phyloP scores from a whole-genome alignment of 1,284 basidiomycete genomes.

The Vanrija sp. region DNA sequence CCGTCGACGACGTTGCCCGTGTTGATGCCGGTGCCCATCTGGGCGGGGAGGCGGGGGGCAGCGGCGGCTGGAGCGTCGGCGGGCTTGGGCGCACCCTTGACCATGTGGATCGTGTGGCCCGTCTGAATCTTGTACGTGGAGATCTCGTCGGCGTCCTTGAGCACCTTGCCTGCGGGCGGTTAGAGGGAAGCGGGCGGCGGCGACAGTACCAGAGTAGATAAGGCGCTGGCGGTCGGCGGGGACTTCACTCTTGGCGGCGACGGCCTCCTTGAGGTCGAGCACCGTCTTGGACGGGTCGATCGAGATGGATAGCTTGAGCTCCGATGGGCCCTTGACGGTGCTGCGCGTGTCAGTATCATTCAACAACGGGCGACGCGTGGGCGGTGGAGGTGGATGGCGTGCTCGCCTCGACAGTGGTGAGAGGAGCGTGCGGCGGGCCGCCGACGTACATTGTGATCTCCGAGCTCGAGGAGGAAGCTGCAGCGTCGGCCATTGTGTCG shows the following conservation, averaged over 20 bases:
- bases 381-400: neutral
- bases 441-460: conserved; percentile 29
- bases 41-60: conserved; percentile 58
- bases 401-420: neutral
- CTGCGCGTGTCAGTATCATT: conserved; percentile 19
- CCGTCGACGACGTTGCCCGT: conserved; percentile 57
- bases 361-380: neutral
- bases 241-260: conserved; percentile 78
- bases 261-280: conserved; percentile 76
- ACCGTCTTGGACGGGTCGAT: conserved; percentile 69
- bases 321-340: conserved; percentile 65
- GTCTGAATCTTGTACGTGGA: conserved; percentile 74
- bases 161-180: conserved; percentile 44
- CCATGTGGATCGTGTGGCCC: conserved; percentile 86
- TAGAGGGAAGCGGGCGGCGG: neutral
- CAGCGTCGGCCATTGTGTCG: conserved; percentile 20
- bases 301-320: conserved; percentile 80
- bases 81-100: conserved; percentile 71
- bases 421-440: too few species aligned
- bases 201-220: conserved; percentile 71
- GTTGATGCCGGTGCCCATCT: conserved; percentile 80
- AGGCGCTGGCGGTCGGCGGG: conserved; percentile 75
- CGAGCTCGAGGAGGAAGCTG: conserved; percentile 15
- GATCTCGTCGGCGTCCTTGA: conserved; percentile 75
- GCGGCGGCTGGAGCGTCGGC: conserved; percentile 38